Conservation (phyloP, 768 basidiomycete species). For the Boletus eberwhitei region DNA sequence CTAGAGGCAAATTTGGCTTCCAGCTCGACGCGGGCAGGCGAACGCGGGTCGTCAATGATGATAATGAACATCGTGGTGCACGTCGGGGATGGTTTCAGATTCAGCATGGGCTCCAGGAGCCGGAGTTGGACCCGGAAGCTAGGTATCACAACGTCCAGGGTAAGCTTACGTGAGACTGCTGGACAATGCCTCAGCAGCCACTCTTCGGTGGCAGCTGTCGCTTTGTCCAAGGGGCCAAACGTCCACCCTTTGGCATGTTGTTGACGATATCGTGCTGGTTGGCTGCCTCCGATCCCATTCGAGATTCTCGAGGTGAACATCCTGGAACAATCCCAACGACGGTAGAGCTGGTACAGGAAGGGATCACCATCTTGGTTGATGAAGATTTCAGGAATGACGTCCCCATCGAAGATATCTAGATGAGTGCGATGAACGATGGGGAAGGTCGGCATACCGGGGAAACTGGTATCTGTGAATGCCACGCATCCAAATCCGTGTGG, state of each 20-base stretch:
- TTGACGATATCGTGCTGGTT: conserved; percentile 47
- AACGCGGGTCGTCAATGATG: conserved; percentile 53
- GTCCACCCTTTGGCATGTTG: conserved; percentile 46
- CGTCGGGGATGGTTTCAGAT: conserved; percentile 39
- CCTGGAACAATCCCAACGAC: conserved; percentile 48
- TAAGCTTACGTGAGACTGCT: conserved; percentile 35
- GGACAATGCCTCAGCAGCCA: conserved; percentile 35
- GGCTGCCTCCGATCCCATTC: conserved; percentile 46
- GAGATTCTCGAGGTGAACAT: conserved; percentile 44
- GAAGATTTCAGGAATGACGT: conserved; percentile 49
- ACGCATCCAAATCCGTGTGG: conserved; percentile 55
- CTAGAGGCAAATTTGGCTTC: conserved; percentile 39
- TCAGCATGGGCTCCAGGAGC: conserved; percentile 44
- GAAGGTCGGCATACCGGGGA: conserved; percentile 62
- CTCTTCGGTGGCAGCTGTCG: conserved; percentile 32
- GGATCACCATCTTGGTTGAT: conserved; percentile 60
- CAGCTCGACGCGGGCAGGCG: conserved; percentile 39
- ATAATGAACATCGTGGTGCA: conserved; percentile 55
- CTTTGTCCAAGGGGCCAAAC: conserved; percentile 42
- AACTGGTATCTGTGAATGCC: conserved; percentile 51
- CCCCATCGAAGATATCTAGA: conserved; percentile 51
- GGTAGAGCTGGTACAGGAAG: conserved; percentile 58
- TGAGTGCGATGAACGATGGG: conserved; percentile 55
- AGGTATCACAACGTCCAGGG: conserved; percentile 55
- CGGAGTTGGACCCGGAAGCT: conserved; percentile 50